Percentiles rank a stretch among this genome's conserved stretches.
These are phyloP conservation scores for Alternaria alternata DNA, from an alignment of 2,329 filamentous ascomycete species.

Conservation along the genomic window DNA sequence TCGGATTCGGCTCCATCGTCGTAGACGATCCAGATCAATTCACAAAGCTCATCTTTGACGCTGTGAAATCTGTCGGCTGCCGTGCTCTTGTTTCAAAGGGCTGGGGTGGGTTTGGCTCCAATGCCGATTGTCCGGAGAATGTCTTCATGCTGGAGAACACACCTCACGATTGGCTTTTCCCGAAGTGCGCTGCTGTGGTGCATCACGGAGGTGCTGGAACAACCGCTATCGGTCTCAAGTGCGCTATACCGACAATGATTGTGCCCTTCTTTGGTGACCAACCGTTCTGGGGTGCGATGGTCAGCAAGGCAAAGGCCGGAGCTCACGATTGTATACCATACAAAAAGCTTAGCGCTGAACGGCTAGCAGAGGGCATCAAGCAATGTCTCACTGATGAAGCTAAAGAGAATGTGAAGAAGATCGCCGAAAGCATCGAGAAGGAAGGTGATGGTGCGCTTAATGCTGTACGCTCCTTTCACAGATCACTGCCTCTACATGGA, in stretches of 20 bases:
- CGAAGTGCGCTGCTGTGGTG: conserved; percentile 69
- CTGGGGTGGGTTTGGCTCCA: conserved; percentile 74
- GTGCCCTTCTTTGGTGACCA: conserved; percentile 84
- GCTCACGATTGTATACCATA: conserved; percentile 70
- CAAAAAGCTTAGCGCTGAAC: conserved; percentile 70
- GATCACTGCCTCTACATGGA: conserved; percentile 61
- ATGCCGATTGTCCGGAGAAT: conserved; percentile 60
- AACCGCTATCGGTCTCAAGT: conserved; percentile 76
- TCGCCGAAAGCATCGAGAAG: conserved; percentile 67
- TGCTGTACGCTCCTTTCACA: conserved; percentile 72
- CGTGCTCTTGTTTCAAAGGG: conserved; percentile 77
- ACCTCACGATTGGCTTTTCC: conserved; percentile 81
- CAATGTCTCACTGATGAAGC: conserved; percentile 71
- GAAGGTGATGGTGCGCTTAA: conserved; percentile 74
- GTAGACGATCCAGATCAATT: conserved; percentile 75
- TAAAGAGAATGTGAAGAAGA: conserved; percentile 62
- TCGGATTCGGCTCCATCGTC: conserved; percentile 79
- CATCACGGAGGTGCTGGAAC: conserved; percentile 83
- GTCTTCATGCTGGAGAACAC: conserved; percentile 77
- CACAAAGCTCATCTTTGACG: conserved; percentile 75
- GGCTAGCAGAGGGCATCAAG: conserved; percentile 74
- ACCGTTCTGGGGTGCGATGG: conserved; percentile 78
- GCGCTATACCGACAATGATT: conserved; percentile 75
- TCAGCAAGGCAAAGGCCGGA: conserved; percentile 69
- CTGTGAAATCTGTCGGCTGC: conserved; percentile 70